These are phyloP conservation scores for Pichia sp. DNA, from an alignment of 1,139 yeast genomes.

Conservation along the genomic window DNA sequence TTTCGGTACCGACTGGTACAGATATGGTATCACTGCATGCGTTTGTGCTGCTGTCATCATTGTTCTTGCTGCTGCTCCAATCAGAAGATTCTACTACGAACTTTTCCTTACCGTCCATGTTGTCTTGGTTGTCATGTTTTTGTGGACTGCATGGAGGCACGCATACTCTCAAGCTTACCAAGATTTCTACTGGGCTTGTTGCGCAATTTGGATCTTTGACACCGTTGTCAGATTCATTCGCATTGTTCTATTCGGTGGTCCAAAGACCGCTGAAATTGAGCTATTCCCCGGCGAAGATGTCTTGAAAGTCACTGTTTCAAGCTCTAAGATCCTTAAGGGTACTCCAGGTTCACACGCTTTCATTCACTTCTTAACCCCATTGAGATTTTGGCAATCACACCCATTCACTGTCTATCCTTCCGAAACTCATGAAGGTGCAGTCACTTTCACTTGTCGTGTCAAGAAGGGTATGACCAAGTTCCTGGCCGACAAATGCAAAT, in stretches of 20 bases:
- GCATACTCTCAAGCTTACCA: slow-evolving; percentile 42
- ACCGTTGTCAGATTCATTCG: slow-evolving; percentile 50
- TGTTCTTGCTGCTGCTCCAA: slow-evolving; percentile 43
- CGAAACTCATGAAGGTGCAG: slow-evolving; percentile 20
- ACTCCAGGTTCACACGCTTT: slow-evolving; percentile 55
- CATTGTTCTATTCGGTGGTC: slow-evolving; percentile 45
- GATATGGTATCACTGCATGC: slow-evolving; percentile 54
- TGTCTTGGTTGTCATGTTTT: slow-evolving; percentile 49
- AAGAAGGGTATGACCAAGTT: slow-evolving; percentile 38
- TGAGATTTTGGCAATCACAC: slow-evolving; percentile 41
- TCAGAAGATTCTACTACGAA: slow-evolving; percentile 62
- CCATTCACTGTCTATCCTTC: slow-evolving; percentile 37
- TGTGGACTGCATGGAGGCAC: slow-evolving; percentile 62
- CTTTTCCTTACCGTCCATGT: slow-evolving; percentile 58
- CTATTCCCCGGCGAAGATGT: slow-evolving; percentile 37
- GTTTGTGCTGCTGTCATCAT: slow-evolving; percentile 40
- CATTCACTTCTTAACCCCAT: slow-evolving; percentile 39
- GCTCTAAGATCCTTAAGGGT: slow-evolving; percentile 26
- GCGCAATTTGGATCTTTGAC: slow-evolving; percentile 63
- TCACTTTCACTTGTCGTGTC: slow-evolving; percentile 38
- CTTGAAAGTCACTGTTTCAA: slow-evolving; percentile 39
- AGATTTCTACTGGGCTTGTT: slow-evolving; percentile 48
- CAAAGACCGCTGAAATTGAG: slow-evolving; percentile 42
- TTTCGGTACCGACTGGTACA: slow-evolving; percentile 38
- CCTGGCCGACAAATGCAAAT: slow-evolving; percentile 25